phyloP scores from a whole-genome alignment of 2,329 filamentous ascomycete species.

The Lasiodiplodia sp. region DNA sequence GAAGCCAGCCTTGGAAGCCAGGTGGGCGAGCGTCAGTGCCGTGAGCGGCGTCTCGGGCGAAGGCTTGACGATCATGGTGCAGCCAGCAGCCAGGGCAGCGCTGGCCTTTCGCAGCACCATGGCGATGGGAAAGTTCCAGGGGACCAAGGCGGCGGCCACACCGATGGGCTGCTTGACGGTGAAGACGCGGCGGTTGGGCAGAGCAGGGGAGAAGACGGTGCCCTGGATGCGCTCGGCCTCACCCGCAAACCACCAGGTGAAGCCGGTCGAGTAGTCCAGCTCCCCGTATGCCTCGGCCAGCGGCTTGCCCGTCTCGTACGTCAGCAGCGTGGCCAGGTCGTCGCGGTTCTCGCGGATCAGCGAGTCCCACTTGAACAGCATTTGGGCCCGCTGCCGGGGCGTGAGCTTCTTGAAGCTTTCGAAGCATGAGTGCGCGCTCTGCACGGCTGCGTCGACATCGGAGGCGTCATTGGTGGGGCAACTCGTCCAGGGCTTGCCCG shows the following conservation, averaged over 20 bases:
- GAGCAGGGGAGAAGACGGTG: constrained; percentile 64
- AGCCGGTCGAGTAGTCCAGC: constrained; percentile 61
- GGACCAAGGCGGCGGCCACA: constrained; percentile 52
- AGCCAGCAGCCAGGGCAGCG: constrained; percentile 46
- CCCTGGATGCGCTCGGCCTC: constrained; percentile 71
- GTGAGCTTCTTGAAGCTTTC: constrained; percentile 65
- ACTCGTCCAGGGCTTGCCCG: constrained; percentile 57
- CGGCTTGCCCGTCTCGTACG: constrained; percentile 65
- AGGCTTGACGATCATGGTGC: constrained; percentile 49
- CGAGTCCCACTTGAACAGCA: constrained; percentile 70
- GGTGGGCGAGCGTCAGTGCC: constrained; percentile 46
- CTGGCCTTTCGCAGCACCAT: constrained; percentile 46
- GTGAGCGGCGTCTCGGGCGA: constrained; percentile 52
- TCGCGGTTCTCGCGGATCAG: constrained; percentile 69
- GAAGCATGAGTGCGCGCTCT: constrained; percentile 68
- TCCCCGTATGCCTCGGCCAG: constrained; percentile 60
- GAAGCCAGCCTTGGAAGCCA: constrained; percentile 50
- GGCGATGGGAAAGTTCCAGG: constrained; percentile 53
- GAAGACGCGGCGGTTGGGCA: constrained; percentile 70
- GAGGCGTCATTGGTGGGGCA: constrained; percentile 59
- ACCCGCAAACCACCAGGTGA: constrained; percentile 66
- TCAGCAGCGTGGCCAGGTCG: constrained; percentile 69
- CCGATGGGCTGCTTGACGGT: constrained; percentile 70
- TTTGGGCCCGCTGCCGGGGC: constrained; percentile 67
- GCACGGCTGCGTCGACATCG: constrained; percentile 68